Evolutionary conservation across 2,329 filamentous ascomycete species (phyloP), one percentile per base, ranked within the genome.

Genomic region (Alternaria panax): DNA sequence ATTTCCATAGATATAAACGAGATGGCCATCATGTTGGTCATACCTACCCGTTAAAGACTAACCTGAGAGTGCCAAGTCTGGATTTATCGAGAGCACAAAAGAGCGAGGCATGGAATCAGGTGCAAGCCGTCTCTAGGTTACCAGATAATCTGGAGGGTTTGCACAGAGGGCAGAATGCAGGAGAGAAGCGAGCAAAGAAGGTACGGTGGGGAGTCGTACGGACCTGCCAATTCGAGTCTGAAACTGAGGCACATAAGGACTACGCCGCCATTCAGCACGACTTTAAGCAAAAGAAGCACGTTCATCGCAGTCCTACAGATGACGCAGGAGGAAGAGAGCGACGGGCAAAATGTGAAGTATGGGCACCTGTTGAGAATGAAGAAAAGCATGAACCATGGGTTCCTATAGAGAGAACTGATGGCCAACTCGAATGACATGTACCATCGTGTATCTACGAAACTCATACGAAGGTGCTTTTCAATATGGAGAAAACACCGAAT

Each of bases 81-180:
- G 4, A 14, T 34, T 14, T 16, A 16, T 34, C 30, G 30, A 34
- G 1, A 34, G 30, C 5, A 34, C 30, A 34, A 16, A 34, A 47
- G 64, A 52, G 62, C n/a, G 62, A 68, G 48, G 66, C 60, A 25
- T 68, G 64, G 66, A 25, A 36, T 27, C 30, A 58, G 14, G 64
- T 68, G 51, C 45, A 62, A 36, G n/a, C 56, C 16, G 60, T 60
- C 16, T 57, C 43, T 9, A 40, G 27, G 32, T 32, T 42, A 9
- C 56, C 47, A 12, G 18, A 9, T 18, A 42, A 53, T 38, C 34
- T 43, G 16, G 38, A 36, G 22, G 30, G 45, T 24, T 45, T 24
- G 50, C 51, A 59, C 7, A 30, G 20, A 30, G 50, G 38, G 52
- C 40, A 52, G 5, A n/a, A 36, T 36, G 32, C 6, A 36, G 32